Percentiles rank a stretch among this genome's conserved stretches.
Evolutionary conservation across 441 rosid species (phyloP).

Genomic region (Adansonia madagascariensis): DNA sequence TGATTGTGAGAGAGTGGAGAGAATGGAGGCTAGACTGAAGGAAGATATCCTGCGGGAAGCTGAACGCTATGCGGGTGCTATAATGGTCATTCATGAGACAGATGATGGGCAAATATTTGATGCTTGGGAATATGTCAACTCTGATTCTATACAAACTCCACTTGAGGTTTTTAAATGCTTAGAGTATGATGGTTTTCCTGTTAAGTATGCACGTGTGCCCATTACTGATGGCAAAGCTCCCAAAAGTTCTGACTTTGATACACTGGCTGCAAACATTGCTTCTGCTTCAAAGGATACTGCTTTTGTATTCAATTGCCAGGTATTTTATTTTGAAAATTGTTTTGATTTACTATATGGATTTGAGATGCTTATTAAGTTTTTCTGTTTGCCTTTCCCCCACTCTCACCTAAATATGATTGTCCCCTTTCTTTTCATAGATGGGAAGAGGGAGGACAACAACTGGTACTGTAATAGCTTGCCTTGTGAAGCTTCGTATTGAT

Average conservation of each 20-base stretch:
- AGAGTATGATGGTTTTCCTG: slow-evolving; percentile 82
- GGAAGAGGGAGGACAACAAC: slow-evolving; percentile 99
- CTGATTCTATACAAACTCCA: slow-evolving; percentile 87
- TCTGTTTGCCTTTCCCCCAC: slow-evolving; percentile 15
- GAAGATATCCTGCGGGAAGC: slow-evolving; percentile 98
- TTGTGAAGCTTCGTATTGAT: slow-evolving; percentile 87
- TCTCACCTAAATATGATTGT: slow-evolving; percentile 29
- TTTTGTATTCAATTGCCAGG: slow-evolving; percentile 99
- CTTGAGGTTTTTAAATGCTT: slow-evolving; percentile 91
- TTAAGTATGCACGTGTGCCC: slow-evolving; percentile 95
- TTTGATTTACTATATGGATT: slow-evolving; percentile 18
- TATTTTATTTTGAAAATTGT: slow-evolving; percentile 28
- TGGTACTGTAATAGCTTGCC: slow-evolving; percentile 99
- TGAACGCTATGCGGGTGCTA: slow-evolving; percentile 81
- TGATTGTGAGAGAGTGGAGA: slow-evolving; percentile 92
- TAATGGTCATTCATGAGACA: slow-evolving; percentile 99
- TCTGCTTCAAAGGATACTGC: slow-evolving; percentile 94
- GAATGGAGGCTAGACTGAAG: slow-evolving; percentile 97
- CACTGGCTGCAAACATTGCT: slow-evolving; percentile 73
- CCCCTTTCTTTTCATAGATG: slow-evolving; percentile 61
- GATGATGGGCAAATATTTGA: slow-evolving; percentile 82
- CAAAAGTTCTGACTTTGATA: slow-evolving; percentile 93
- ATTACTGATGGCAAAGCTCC: slow-evolving; percentile 99
- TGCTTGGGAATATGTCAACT: slow-evolving; percentile 90
- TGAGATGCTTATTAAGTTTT: slow-evolving; percentile 20